Evolutionary conservation across 345 rosid genomes (phyloP).

Genomic region (Melastoma malabathricum): DNA sequence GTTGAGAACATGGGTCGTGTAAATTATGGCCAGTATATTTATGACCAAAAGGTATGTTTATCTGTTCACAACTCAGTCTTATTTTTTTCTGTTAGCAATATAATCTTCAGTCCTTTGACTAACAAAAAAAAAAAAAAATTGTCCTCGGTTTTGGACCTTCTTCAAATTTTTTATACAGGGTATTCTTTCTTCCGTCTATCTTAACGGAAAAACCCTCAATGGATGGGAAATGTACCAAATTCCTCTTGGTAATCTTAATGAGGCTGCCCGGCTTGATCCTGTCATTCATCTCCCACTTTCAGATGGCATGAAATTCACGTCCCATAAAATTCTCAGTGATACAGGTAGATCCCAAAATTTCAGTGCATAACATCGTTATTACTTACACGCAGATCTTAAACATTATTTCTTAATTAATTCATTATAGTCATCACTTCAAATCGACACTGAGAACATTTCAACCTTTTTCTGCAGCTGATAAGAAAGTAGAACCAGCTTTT

Average conservation of each 20-base stretch:
- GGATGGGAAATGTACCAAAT: conserved; percentile 74
- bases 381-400: not conserved
- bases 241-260: conserved; percentile 66
- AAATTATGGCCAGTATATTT: conserved; percentile 64
- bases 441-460: too few relatives aligned
- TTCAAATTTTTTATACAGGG: conserved; percentile 35
- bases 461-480: conserved; percentile 27
- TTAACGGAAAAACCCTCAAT: conserved; percentile 40
- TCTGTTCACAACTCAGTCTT: not conserved
- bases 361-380: not conserved
- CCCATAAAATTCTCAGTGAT: conserved; percentile 10
- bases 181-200: conserved; percentile 59
- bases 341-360: conserved; percentile 22
- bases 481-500: conserved; percentile 46
- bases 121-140: not conserved
- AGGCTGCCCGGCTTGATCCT: conserved; percentile 25
- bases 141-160: not conserved
- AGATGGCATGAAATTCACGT: conserved; percentile 9
- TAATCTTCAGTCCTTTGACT: not conserved
- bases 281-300: conserved; percentile 20
- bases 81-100: not conserved
- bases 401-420: not conserved
- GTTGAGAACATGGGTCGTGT: conserved; percentile 96
- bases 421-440: too few relatives aligned
- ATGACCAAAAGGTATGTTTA: conserved; percentile 63